A percentile compares a stretch with the other conserved stretches of the same genome.
These are phyloP conservation scores for Cyclocybe cylindracea DNA, from an alignment of 768 basidiomycete species.

Conservation along the genomic window DNA sequence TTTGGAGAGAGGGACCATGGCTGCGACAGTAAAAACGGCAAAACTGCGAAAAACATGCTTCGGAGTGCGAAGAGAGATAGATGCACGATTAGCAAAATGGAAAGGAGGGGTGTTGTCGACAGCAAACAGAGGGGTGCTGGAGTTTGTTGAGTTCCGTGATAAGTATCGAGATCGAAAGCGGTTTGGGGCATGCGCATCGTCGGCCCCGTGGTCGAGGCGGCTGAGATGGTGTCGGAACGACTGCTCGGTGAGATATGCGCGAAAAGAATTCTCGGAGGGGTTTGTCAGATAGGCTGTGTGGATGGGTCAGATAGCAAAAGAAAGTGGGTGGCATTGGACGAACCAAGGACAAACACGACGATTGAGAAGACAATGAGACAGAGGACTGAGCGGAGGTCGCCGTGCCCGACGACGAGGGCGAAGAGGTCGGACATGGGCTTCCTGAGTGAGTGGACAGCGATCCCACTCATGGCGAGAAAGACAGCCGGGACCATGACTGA, in stretches of 20 bases:
- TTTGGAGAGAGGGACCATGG: conserved; percentile 57
- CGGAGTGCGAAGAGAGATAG: conserved; percentile 90
- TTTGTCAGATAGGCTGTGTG: conserved; percentile 89
- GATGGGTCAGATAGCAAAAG: conserved; percentile 11
- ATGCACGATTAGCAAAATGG: conserved; percentile 91
- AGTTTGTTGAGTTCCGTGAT: conserved; percentile 26
- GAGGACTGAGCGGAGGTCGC: conserved; percentile 72
- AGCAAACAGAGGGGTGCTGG: conserved; percentile 25
- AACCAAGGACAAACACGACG: conserved; percentile 64
- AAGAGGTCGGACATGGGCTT: conserved; percentile 53
- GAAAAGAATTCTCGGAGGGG: conserved; percentile 91
- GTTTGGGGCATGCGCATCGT: conserved; percentile 43
- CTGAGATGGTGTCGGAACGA: conserved; percentile 94
- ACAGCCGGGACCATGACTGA: conserved; percentile 59
- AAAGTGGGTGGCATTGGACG: conserved; percentile 42
- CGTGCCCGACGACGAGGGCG: conserved; percentile 50
- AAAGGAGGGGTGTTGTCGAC: conserved; percentile 52
- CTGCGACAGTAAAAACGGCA: conserved; percentile 85
- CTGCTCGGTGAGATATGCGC: conserved; percentile 94
- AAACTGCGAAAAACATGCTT: conserved; percentile 85
- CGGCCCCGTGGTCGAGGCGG: conserved; percentile 69
- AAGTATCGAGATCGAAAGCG: conserved; percentile 25
- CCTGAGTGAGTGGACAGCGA: conserved; percentile 52
- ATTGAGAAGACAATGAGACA: conserved; percentile 65
- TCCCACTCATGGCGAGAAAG: conserved; percentile 64